Evolutionary conservation across 345 rosid genomes (phyloP), one percentile per base, ranked within the genome.

Genomic region (Orychophragmus violaceus): DNA sequence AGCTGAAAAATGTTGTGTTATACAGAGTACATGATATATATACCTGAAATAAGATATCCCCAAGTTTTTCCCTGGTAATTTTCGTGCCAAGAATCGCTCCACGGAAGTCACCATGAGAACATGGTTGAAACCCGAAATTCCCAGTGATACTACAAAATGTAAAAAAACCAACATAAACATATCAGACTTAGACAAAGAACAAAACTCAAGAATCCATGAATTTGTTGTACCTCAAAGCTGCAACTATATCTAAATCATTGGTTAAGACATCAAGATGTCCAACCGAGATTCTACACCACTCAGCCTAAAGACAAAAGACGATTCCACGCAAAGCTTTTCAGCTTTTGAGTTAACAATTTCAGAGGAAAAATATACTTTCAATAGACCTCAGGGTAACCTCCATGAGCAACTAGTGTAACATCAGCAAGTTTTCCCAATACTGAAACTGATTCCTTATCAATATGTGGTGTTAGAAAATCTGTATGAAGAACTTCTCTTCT

Each of bases 11-110:
- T 33, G 17, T 42, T 45, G 32, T 32, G 29, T 30, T 28, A 36
- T 4, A 62, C 3, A 39, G 30, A 60, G 39, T 7, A 48, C 16
- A 77, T 63, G 46, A 44, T 76, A 48, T 78, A 91, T n/a, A n/a
- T 5, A 41, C 98, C 97, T 88, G 94, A 80, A 93, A 71, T 55
- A 90, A 68, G 71, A 93, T 87, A 76, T 93, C 98, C 61, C 98
- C 98, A 8, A 90, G 80, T 80, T 90, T 90, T 25, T 87, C 96
- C 70, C 96, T 81, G 14, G 84, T 78, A 70, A 93, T 88, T 50
- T 97, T 97, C 10, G 97, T 84, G 51, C 94, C 97, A 68, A 93
- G 90, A 83, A 93, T 85, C 44, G 98, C 69, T 6, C 98, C 97
- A 70, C 90, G 97, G 75, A 88, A 90, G 80, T 93, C 95, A 68